phyloP scores from a whole-genome alignment of 2,329 filamentous ascomycete genomes.

The Pseudogymnoascus sp. region DNA sequence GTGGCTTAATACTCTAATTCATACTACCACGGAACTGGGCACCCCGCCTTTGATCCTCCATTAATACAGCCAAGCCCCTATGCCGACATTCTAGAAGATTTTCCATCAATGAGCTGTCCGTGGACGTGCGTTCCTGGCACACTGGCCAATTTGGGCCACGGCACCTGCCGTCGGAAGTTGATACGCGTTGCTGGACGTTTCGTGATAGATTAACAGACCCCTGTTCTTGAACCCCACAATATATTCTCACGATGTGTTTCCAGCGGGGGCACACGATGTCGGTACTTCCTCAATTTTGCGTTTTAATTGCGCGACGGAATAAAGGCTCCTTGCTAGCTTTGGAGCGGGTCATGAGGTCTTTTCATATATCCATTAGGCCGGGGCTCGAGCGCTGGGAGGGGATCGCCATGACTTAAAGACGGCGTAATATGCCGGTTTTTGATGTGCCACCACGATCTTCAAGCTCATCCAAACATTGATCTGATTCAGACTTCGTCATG shows the following conservation, averaged over 20 bases:
- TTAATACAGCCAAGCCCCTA: background rate
- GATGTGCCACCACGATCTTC: background rate
- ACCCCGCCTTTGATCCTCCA: background rate
- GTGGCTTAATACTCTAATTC: slow-evolving; percentile 3
- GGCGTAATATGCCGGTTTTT: background rate
- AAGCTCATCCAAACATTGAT: background rate
- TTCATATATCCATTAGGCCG: background rate
- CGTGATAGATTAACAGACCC: background rate
- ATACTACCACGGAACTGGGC: background rate
- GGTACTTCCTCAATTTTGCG: background rate
- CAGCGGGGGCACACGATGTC: background rate
- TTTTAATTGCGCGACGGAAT: background rate
- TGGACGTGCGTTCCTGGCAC: background rate
- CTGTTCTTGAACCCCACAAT: background rate
- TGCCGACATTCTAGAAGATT: background rate
- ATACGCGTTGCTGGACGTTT: background rate
- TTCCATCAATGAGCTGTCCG: background rate
- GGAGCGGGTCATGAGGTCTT: background rate
- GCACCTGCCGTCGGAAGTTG: background rate
- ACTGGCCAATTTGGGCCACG: background rate
- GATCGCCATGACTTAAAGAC: background rate
- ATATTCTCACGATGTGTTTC: background rate
- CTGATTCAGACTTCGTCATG: background rate
- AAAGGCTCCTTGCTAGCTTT: background rate
- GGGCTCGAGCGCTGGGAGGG: background rate